Conservation (phyloP, 768 basidiomycete genomes). For the Trametes coccinea region DNA sequence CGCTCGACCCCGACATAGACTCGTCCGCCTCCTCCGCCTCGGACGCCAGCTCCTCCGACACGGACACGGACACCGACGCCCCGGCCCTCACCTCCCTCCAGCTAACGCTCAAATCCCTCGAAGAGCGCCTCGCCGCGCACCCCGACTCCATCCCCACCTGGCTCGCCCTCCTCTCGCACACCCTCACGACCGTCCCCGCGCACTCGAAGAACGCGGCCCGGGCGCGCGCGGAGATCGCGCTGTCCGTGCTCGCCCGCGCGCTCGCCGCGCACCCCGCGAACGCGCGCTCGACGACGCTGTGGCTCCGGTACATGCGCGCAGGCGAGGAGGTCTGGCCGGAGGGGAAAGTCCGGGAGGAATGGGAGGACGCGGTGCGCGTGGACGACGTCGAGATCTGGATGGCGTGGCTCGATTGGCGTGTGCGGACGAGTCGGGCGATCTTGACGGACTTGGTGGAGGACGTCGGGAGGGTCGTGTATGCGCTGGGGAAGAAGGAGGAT, state of each 20-base stretch:
- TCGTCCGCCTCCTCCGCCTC: constrained; percentile 36
- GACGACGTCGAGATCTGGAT: constrained; percentile 65
- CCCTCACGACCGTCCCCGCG: constrained; percentile 60
- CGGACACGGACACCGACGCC: constrained; percentile 31
- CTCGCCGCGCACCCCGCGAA: constrained; percentile 56
- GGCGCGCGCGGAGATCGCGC: constrained; percentile 68
- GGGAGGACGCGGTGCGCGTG: constrained; percentile 62
- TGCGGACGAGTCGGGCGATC: constrained; percentile 48
- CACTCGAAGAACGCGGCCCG: constrained; percentile 68
- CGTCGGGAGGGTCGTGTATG: constrained; percentile 46
- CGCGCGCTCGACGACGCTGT: constrained; percentile 47
- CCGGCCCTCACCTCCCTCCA: constrained; percentile 46
- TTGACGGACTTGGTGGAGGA: constrained; percentile 56
- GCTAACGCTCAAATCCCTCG: constrained; percentile 56
- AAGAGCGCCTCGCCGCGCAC: constrained; percentile 50
- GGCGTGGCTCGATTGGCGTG: constrained; percentile 80
- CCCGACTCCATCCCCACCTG: constrained; percentile 59
- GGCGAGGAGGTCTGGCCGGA: constrained; percentile 74
- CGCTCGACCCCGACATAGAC: constrained; percentile 33
- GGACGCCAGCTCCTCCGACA: constrained; percentile 21
- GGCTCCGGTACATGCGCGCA: constrained; percentile 65
- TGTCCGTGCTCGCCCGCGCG: constrained; percentile 68
- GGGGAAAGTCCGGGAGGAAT: constrained; percentile 56
- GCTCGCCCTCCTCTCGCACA: constrained; percentile 63
- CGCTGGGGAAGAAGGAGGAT: constrained; percentile 35